phyloP scores from a whole-genome alignment of 108 stramenopile genomes.

The Pseudonitzschia multistriata region DNA sequence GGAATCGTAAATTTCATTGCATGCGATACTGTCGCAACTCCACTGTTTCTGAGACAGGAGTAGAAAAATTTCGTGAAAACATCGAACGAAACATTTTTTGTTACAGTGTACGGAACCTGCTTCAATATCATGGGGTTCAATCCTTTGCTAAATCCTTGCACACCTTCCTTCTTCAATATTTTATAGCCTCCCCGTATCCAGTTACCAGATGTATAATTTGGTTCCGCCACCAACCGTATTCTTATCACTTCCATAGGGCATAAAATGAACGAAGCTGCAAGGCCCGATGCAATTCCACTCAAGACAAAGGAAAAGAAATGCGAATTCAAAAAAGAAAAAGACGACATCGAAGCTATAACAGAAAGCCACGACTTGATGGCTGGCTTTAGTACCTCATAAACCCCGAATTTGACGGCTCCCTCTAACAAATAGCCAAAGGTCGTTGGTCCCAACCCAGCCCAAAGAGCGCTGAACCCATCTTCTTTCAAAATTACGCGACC shows the following conservation, averaged over 20 bases:
- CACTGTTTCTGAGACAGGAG: constrained; percentile 22
- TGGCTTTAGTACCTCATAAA: constrained; percentile 86
- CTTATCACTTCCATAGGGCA: constrained; percentile 87
- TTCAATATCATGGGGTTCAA: constrained; percentile 80
- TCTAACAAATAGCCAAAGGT: constrained; percentile 76
- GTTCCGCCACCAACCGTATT: constrained; percentile 85
- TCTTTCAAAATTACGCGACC: constrained; percentile 50
- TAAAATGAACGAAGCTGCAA: constrained; percentile 77
- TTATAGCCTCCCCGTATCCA: constrained; percentile 49
- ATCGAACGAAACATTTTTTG: constrained; percentile 89
- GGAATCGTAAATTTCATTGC: constrained; percentile 54
- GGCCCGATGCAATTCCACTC: constrained; percentile 61
- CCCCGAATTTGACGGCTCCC: constrained; percentile 80
- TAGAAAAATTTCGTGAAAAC: constrained; percentile 54
- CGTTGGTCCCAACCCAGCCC: constrained; percentile 78
- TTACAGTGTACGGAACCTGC: constrained; percentile 91
- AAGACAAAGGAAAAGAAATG: constrained; percentile 47
- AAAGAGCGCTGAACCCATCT: constrained; percentile 52
- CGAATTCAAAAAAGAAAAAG: constrained; percentile 42
- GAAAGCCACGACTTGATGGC: constrained; percentile 31
- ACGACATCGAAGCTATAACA: constrained; percentile 29
- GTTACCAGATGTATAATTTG: constrained; percentile 49
- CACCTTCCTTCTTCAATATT: constrained; percentile 64
- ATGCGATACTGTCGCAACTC: constrained; percentile 32
- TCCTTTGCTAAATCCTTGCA: constrained; percentile 49